A percentile compares a stretch with the other conserved stretches of the same genome.
Evolutionary conservation across 2,329 filamentous ascomycete genomes (phyloP).

Genomic region (Metarhizium guizhouense): DNA sequence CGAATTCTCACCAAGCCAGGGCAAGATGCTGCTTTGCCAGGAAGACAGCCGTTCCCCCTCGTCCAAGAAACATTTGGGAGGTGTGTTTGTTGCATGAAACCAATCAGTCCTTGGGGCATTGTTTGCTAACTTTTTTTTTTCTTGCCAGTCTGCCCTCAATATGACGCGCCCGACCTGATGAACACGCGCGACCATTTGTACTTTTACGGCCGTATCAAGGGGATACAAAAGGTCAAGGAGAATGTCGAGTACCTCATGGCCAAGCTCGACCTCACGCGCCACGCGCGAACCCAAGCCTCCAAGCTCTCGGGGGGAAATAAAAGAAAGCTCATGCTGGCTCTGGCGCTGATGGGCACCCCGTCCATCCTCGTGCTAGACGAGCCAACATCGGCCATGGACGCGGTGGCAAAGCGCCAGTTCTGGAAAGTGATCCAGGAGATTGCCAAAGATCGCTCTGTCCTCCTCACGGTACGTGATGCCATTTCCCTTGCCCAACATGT

Average conservation of each 20-base stretch:
- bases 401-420: slow-evolving; percentile 77
- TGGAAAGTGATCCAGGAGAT: slow-evolving; percentile 71
- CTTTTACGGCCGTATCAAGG: slow-evolving; percentile 75
- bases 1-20: slow-evolving; percentile 58
- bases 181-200: slow-evolving; percentile 69
- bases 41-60: slow-evolving; percentile 49
- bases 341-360: slow-evolving; percentile 81
- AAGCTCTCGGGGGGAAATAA: slow-evolving; percentile 81
- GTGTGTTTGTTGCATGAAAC: slow-evolving; percentile 31
- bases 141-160: slow-evolving; percentile 69
- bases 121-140: slow-evolving; percentile 34
- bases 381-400: slow-evolving; percentile 75
- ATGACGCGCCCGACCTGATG: slow-evolving; percentile 77
- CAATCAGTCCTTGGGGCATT: background rate
- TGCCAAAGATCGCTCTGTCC: slow-evolving; percentile 61
- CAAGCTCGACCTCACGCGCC: slow-evolving; percentile 63
- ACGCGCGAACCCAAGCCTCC: slow-evolving; percentile 60
- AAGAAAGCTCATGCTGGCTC: slow-evolving; percentile 72
- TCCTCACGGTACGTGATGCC: slow-evolving; percentile 48
- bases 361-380: slow-evolving; percentile 76
- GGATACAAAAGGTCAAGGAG: slow-evolving; percentile 58
- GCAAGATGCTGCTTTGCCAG: slow-evolving; percentile 65
- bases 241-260: slow-evolving; percentile 65
- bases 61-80: slow-evolving; percentile 57
- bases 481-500: background rate